Evolutionary conservation across 345 rosid genomes (phyloP), one percentile per base, ranked within the genome.

Genomic region (Brassica incana): DNA sequence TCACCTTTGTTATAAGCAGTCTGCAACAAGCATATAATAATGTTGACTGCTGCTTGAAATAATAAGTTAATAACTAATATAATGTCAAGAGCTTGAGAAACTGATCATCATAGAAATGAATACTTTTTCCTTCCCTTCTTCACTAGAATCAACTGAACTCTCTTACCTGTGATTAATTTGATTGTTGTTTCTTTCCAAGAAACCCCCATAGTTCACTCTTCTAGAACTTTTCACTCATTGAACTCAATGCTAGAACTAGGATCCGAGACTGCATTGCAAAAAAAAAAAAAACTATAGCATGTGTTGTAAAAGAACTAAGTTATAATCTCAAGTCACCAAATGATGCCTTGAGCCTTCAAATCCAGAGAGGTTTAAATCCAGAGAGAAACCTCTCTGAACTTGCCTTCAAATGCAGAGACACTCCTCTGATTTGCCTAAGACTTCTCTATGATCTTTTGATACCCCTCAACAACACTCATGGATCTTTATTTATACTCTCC

Each of bases 1-100:
- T 94, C 98, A 76, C 90, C 94, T 80, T 90, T 94, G 75, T 87
- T 92, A 82, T 94, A 90, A 30, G 91, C 85, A 78, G 91, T 82
- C 98, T 94, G 88, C 77, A 79, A 61, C 76, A 80, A 35, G 48
- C 11, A 36, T 36, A 7, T 36, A 66, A 3, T 33, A 30, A 18
- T 54, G 71, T 67, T 68, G 25, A 25, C 29, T 25, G 15, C 48
- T 78, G 38, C 68, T 43, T 56, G 77, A 23, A 23, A 23, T 23
- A 23, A 23, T 23, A 56, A 23, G 35, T 10, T 25, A 30, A 18
- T 50, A 50, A 50, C 58, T 50, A 50, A 65, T 14, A 65, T 30
- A 65, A 73, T 33, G 74, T 79, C 61, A 27, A 62, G 45, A 61
- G 18, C 48, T 68, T 67, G 58, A n/a, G 5, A 45, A 48, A 77